Percentiles rank a stretch among this genome's conserved stretches.
phyloP scores from a whole-genome alignment of 305 asterid genomes.

The Withania somnifera region DNA sequence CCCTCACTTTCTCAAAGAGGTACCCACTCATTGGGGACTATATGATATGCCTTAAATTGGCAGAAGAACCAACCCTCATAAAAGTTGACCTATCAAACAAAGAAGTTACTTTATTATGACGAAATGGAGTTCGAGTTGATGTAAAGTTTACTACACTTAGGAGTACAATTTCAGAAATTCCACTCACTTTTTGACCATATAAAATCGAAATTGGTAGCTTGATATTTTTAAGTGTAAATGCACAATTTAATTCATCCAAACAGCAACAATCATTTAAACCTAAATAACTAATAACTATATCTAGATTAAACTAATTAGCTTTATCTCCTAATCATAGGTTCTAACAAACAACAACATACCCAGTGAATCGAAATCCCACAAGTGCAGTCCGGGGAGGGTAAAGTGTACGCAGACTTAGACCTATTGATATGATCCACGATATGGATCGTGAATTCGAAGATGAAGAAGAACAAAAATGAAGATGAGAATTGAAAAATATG shows the following conservation, averaged over 20 bases:
- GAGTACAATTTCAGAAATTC: background rate
- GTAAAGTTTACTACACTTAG: background rate
- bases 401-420: too few species aligned
- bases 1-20: too few species aligned
- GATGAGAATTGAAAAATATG: too few species aligned
- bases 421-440: too few species aligned
- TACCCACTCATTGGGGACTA: too few species aligned
- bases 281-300: background rate
- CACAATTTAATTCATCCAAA: background rate
- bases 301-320: background rate
- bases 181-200: background rate
- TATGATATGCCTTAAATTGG: background rate
- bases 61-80: background rate
- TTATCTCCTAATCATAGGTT: background rate
- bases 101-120: background rate
- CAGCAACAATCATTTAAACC: background rate
- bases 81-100: background rate
- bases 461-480: too few species aligned
- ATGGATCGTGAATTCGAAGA: too few species aligned
- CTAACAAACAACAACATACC: too few species aligned
- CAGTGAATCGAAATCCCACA: too few species aligned
- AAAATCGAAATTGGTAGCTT: background rate
- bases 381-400: too few species aligned
- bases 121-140: too few species aligned
- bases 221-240: background rate